A percentile compares a stretch with the other conserved stretches of the same genome.
phyloP scores from a whole-genome alignment of 352 stramenopile genomes.

The Thalassiosira hispida region DNA sequence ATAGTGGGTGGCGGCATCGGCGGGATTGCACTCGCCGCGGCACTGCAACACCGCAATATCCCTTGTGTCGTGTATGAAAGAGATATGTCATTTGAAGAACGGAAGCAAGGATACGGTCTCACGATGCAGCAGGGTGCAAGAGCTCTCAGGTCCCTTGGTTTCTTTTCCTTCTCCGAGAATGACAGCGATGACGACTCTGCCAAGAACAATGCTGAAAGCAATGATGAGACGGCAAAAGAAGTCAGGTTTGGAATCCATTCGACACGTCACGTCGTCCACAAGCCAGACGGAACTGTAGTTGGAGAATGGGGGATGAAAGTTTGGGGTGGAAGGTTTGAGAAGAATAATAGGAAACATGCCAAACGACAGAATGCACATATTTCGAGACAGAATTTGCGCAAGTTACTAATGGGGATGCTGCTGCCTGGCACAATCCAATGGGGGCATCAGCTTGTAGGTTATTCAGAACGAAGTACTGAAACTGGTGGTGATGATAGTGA shows the following conservation, averaged over 20 bases:
- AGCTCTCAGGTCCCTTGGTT: conserved; percentile 68
- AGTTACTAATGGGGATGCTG: conserved; percentile 69
- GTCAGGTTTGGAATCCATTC: conserved; percentile 70
- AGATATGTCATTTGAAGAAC: conserved; percentile 75
- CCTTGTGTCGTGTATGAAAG: conserved; percentile 78
- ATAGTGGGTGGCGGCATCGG: conserved; percentile 85
- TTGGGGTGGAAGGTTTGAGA: conserved; percentile 66
- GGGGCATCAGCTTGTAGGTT: conserved; percentile 49
- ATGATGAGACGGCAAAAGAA: conserved; percentile 9
- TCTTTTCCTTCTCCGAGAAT: conserved; percentile 36
- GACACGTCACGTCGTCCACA: conserved; percentile 82
- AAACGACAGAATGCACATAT: conserved; percentile 87
- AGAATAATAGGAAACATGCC: conserved; percentile 49
- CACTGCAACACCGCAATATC: conserved; percentile 80
- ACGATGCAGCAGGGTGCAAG: conserved; percentile 87
- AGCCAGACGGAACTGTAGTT: conserved; percentile 68
- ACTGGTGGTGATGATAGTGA: conserved; percentile 20
- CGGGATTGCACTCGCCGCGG: conserved; percentile 78
- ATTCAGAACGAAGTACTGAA: conserved; percentile 5
- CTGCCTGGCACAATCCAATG: conserved; percentile 31
- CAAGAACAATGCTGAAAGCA: conserved; percentile 4
- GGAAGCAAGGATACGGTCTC: conserved; percentile 85
- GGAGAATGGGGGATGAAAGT: conserved; percentile 84
- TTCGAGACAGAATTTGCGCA: conserved; percentile 78
- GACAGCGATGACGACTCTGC: conserved; percentile 21